Evolutionary conservation across 2,329 filamentous ascomycete genomes (phyloP).

Genomic region (Paecilomyces formosus): DNA sequence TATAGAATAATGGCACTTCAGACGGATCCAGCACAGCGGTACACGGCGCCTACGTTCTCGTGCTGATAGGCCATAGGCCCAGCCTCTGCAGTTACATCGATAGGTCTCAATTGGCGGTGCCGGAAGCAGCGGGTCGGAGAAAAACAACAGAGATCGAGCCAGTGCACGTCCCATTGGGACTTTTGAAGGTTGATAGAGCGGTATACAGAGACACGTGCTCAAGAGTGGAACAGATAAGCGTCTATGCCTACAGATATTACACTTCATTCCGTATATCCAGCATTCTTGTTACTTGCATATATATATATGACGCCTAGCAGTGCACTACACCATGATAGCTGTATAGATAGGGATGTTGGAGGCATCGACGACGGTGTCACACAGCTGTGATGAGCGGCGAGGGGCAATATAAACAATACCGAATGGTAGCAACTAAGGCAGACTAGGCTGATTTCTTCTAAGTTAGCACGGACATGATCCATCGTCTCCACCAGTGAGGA

Average conservation of each 20-base stretch:
- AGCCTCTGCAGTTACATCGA: background rate
- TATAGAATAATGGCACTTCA: background rate
- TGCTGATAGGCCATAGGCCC: background rate
- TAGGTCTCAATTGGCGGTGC: background rate
- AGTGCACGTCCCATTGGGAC: background rate
- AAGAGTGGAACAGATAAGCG: background rate
- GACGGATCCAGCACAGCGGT: background rate
- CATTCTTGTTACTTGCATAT: background rate
- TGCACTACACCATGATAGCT: background rate
- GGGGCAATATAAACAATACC: background rate
- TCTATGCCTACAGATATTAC: background rate
- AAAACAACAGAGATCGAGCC: background rate
- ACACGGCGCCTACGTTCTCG: background rate
- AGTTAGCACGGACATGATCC: background rate
- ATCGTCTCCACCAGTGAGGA: background rate
- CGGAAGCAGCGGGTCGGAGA: background rate
- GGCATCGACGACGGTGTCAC: background rate
- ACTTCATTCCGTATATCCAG: background rate
- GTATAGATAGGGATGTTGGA: background rate
- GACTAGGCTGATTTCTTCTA: background rate
- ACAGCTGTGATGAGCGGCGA: background rate
- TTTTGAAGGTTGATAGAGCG: background rate
- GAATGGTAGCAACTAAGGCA: background rate
- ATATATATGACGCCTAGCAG: background rate
- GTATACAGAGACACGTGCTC: background rate